A percentile compares a stretch with the other conserved stretches of the same genome.
phyloP scores from a whole-genome alignment of 306 rosid genomes.

The Carpinus fangiana region DNA sequence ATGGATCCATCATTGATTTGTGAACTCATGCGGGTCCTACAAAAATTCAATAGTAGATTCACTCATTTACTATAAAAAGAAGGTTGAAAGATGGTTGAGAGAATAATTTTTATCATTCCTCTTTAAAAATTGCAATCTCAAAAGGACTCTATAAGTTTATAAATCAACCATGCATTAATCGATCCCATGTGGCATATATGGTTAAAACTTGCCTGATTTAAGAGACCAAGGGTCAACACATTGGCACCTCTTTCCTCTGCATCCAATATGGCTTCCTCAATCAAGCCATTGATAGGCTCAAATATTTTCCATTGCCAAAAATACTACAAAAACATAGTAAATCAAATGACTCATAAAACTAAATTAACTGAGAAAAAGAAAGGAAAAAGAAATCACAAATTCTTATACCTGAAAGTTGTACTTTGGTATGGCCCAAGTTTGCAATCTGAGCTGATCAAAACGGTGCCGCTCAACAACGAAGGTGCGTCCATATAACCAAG shows the following conservation, averaged over 20 bases:
- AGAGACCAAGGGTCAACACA: slow-evolving; percentile 7
- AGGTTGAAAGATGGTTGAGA: too few relatives aligned
- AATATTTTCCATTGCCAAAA: background rate
- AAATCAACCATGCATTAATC: too few relatives aligned
- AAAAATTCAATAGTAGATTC: too few relatives aligned
- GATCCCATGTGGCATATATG: too few relatives aligned
- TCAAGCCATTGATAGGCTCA: background rate
- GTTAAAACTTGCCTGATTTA: slow-evolving; percentile 5
- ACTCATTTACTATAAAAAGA: too few relatives aligned
- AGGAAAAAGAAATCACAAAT: background rate
- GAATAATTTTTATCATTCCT: too few relatives aligned
- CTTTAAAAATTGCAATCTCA: too few relatives aligned
- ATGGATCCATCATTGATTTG: too few relatives aligned
- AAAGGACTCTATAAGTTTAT: too few relatives aligned
- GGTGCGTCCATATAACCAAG: slow-evolving; percentile 30
- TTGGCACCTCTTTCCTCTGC: background rate
- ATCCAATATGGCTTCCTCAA: background rate
- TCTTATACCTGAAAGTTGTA: slow-evolving; percentile 25
- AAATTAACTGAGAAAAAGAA: too few relatives aligned
- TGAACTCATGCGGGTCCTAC: too few relatives aligned
- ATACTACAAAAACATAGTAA: background rate
- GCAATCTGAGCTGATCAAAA: slow-evolving; percentile 29
- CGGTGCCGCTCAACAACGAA: slow-evolving; percentile 36
- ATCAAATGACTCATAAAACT: background rate
- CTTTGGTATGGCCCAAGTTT: slow-evolving; percentile 48